Conservation (phyloP, 2,329 filamentous ascomycete genomes). For the Beauveria scarabaeidicola region DNA sequence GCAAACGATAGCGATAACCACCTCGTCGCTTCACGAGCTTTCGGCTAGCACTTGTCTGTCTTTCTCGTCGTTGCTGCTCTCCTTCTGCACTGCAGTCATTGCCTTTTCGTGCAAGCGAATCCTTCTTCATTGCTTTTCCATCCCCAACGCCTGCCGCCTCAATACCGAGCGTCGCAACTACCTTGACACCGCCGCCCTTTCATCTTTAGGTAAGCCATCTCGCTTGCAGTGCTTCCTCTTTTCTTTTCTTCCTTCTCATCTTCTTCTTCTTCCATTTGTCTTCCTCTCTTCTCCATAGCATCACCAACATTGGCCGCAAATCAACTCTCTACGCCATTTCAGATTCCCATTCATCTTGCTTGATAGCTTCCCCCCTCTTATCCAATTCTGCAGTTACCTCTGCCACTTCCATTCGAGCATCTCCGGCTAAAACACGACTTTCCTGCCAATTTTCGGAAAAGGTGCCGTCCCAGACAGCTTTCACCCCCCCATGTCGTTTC, state of each 20-base stretch:
- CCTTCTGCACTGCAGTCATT: background rate
- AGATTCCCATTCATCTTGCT: constrained; percentile 42
- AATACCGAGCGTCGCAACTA: constrained; percentile 7
- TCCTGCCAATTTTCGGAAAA: background rate
- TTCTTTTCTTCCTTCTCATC: constrained; percentile 8
- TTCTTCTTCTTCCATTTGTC: constrained; percentile 20
- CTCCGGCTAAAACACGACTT: background rate
- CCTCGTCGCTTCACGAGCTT: background rate
- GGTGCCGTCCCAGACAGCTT: background rate
- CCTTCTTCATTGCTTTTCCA: constrained; percentile 12
- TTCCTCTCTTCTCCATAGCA: constrained; percentile 33
- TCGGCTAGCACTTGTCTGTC: background rate
- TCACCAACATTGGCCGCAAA: constrained; percentile 38
- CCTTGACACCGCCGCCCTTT: constrained; percentile 10
- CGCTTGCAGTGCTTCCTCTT: constrained; percentile 2
- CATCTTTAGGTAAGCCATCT: constrained; percentile 14
- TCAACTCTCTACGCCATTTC: constrained; percentile 27
- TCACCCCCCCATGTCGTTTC: background rate
- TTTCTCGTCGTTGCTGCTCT: background rate
- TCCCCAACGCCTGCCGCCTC: constrained; percentile 16
- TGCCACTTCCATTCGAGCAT: background rate
- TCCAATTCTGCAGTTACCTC: constrained; percentile 24
- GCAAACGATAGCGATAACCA: constrained; percentile 4
- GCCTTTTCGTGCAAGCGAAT: background rate
- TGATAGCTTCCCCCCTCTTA: constrained; percentile 43